Percentiles rank a stretch among this genome's conserved stretches.
Conservation (phyloP, 73 alveolate species). For the Paramecium tetraurelia region DNA sequence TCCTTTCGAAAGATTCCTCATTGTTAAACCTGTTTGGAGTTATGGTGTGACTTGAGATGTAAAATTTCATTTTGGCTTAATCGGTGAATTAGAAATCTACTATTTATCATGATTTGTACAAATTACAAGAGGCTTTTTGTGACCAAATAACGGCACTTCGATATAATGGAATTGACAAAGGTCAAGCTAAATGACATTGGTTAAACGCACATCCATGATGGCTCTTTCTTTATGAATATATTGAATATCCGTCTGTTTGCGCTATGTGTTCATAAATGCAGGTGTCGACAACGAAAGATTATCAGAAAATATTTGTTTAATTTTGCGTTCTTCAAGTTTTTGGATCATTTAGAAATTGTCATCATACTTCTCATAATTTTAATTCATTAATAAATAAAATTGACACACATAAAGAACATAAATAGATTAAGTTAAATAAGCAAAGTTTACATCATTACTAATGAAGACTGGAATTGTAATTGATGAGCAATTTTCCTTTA, state of each 20-base stretch:
- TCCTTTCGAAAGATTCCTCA: conserved; percentile 37
- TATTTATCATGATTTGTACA: neutral
- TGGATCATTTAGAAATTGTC: neutral
- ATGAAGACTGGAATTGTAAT: neutral
- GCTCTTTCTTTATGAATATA: conserved; percentile 13
- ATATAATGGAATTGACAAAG: conserved; percentile 26
- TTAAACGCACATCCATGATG: neutral
- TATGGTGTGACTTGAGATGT: conserved; percentile 15
- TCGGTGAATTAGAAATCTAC: conserved; percentile 36
- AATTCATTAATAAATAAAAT: neutral
- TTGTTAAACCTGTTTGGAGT: conserved; percentile 38
- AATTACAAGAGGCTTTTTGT: conserved; percentile 16
- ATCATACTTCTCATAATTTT: neutral
- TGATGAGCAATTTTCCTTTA: neutral
- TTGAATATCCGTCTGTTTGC: neutral
- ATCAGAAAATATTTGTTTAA: neutral
- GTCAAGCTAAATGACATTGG: neutral
- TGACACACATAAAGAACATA: neutral
- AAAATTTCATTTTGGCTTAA: conserved; percentile 22
- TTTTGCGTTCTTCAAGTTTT: neutral
- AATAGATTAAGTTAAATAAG: too few species aligned
- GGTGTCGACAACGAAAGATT: neutral
- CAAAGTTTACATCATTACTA: neutral
- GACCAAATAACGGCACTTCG: conserved; percentile 14
- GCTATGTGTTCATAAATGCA: neutral